A percentile compares a stretch with the other conserved stretches of the same genome.
Evolutionary conservation across 2,329 filamentous ascomycete species (phyloP).

Genomic region (Pseudophaeomoniella oleicola): DNA sequence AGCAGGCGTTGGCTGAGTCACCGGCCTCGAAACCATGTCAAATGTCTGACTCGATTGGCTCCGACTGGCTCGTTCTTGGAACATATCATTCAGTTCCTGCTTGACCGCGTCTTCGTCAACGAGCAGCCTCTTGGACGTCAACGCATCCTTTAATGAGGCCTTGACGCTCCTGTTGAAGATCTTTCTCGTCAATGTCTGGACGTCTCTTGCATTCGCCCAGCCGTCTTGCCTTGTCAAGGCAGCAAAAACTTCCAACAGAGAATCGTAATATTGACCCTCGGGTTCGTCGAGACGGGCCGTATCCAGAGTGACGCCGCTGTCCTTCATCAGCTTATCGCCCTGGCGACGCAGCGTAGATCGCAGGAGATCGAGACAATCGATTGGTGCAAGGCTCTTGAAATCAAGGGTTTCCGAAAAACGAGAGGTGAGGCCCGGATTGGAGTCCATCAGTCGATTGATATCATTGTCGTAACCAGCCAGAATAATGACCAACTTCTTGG

Average conservation of each 20-base stretch:
- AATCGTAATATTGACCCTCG: background rate
- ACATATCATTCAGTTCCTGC: background rate
- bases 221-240: background rate
- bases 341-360: conserved; percentile 4
- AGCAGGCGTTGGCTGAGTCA: background rate
- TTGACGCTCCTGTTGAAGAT: conserved; percentile 1
- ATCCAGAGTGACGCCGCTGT: too few relatives aligned
- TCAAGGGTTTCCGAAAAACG: conserved; percentile 5
- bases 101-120: background rate
- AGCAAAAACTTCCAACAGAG: conserved; percentile 4
- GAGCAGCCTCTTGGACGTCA: background rate
- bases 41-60: background rate
- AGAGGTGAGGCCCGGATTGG: conserved; percentile 4
- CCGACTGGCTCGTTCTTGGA: background rate
- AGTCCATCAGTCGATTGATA: conserved; percentile 5
- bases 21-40: background rate
- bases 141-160: background rate
- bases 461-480: conserved; percentile 7
- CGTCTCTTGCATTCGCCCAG: conserved; percentile 8
- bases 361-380: conserved; percentile 33
- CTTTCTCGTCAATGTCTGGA: conserved; percentile 4
- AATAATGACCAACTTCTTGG: conserved; percentile 6
- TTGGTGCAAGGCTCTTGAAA: conserved; percentile 21
- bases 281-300: conserved; percentile 1
- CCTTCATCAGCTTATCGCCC: too few relatives aligned